Conservation (phyloP, 768 basidiomycete species). For the Rhizopogon salebrosus region DNA sequence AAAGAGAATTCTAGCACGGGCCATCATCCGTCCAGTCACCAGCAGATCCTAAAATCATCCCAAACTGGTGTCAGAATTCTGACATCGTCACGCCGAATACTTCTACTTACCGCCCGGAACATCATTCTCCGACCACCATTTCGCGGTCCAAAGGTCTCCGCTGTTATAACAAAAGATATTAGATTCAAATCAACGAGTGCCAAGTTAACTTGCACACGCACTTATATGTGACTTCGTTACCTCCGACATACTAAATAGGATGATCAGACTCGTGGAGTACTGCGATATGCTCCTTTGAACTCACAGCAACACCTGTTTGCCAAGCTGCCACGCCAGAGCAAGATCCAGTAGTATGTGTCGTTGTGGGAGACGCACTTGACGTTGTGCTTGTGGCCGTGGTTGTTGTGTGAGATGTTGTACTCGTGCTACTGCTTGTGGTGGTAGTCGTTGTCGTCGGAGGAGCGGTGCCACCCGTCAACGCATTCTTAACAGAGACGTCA, state of each 20-base stretch:
- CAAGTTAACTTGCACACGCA: conserved; percentile 14
- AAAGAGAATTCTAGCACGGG: conserved; percentile 11
- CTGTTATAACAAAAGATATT: conserved; percentile 18
- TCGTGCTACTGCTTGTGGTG: conserved; percentile 10
- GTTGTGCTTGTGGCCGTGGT: conserved; percentile 15
- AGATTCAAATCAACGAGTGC: neutral
- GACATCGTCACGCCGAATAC: neutral
- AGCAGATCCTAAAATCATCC: conserved; percentile 7
- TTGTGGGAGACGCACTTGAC: conserved; percentile 17
- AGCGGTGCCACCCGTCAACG: conserved; percentile 21
- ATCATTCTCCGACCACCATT: conserved; percentile 44
- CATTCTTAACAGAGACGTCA: conserved; percentile 38
- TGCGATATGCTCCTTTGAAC: conserved; percentile 9
- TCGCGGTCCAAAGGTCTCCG: conserved; percentile 45
- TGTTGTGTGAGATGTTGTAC: conserved; percentile 14
- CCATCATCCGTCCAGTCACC: conserved; percentile 33
- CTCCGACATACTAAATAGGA: conserved; percentile 36
- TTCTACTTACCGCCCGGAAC: conserved; percentile 26
- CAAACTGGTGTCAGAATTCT: neutral
- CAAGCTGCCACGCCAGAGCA: conserved; percentile 42
- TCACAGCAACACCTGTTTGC: conserved; percentile 31
- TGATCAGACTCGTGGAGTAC: neutral
- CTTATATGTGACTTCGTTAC: conserved; percentile 36
- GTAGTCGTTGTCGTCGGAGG: conserved; percentile 20
- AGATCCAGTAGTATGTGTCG: conserved; percentile 23